Conservation (phyloP, 1,284 basidiomycete genomes). For the Athelia sp. region DNA sequence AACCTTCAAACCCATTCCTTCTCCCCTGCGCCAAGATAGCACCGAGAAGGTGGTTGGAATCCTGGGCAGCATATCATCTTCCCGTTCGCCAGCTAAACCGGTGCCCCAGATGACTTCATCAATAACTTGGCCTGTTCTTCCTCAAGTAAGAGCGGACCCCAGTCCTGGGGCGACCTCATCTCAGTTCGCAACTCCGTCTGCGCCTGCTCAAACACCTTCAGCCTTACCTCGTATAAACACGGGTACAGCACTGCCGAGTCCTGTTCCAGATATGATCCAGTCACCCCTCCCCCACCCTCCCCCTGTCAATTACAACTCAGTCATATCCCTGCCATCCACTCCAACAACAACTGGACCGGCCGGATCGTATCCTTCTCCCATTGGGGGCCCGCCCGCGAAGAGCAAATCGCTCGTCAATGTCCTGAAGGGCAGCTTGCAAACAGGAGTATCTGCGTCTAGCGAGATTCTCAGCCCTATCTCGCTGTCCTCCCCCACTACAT, state of each 20-base stretch:
- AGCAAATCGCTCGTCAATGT: slow-evolving; percentile 18
- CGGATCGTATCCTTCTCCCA: background rate
- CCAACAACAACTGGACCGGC: slow-evolving; percentile 9
- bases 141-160: background rate
- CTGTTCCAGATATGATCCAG: background rate
- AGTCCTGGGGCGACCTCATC: background rate
- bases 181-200: background rate
- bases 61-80: no score
- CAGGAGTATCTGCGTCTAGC: slow-evolving; percentile 21
- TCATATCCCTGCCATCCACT: slow-evolving; percentile 18
- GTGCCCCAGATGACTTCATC: no score
- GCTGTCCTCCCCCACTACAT: slow-evolving; percentile 29
- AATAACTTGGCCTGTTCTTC: background rate
- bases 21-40: slow-evolving; percentile 2
- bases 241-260: background rate
- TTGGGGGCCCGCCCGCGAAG: background rate
- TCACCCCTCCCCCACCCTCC: slow-evolving; percentile 19
- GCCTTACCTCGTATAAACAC: background rate
- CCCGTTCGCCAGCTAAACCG: no score
- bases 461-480: slow-evolving; percentile 45
- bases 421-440: slow-evolving; percentile 30
- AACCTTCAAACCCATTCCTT: background rate
- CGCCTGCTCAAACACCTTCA: background rate
- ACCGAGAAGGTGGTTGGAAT: background rate
- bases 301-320: slow-evolving; percentile 14